These are phyloP conservation scores for Dendrobium catenatum DNA, from an alignment of 106 monocot species.

Conservation along the genomic window DNA sequence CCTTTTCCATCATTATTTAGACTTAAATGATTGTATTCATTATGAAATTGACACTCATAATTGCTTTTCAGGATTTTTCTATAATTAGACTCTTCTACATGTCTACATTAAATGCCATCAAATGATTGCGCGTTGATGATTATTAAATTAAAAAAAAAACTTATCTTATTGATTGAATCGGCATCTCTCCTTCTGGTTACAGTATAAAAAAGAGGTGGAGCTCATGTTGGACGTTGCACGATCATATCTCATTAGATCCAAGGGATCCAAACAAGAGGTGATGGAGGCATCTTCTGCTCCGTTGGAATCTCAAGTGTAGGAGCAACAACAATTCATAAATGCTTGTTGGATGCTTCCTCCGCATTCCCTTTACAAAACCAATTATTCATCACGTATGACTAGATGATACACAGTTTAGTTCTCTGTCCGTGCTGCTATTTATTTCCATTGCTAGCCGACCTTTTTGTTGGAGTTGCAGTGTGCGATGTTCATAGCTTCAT, in stretches of 20 bases:
- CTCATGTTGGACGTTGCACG: conserved; percentile 71
- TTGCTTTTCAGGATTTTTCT: too few species aligned
- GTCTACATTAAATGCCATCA: background rate
- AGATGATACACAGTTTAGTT: background rate
- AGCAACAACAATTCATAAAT: background rate
- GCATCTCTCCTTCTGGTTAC: background rate
- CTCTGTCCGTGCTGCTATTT: background rate
- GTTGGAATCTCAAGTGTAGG: background rate
- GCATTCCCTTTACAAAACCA: background rate
- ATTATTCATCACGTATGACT: background rate
- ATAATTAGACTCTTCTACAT: background rate
- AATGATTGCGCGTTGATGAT: background rate
- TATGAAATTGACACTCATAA: too few species aligned
- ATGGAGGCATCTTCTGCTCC: conserved; percentile 8
- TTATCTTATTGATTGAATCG: background rate
- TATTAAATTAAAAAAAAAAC: background rate
- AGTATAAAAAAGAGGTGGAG: conserved; percentile 88
- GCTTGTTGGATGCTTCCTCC: background rate
- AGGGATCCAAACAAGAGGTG: conserved; percentile 18
- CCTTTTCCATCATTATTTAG: too few species aligned
- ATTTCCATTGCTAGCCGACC: background rate
- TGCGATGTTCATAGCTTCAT: background rate
- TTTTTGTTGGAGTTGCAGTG: background rate
- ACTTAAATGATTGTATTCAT: too few species aligned
- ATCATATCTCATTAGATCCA: conserved; percentile 38